Percentiles rank a stretch among this genome's conserved stretches.
These are phyloP conservation scores for Trichoderma aggressivum DNA, from an alignment of 2,329 filamentous ascomycete species.

Conservation along the genomic window DNA sequence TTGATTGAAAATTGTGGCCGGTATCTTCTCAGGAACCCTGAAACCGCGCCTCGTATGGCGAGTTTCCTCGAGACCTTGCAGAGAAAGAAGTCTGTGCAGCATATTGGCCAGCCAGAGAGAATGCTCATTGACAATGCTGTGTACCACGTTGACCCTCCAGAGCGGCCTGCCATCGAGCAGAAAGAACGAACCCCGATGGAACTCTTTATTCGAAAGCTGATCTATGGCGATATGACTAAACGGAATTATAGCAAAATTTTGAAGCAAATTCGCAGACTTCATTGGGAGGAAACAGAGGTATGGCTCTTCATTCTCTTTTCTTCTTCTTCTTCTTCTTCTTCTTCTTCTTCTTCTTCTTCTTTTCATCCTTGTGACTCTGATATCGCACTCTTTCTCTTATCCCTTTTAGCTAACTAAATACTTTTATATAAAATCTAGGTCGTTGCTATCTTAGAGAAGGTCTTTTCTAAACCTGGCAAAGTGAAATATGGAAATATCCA, in stretches of 20 bases:
- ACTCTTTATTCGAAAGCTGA: conserved; percentile 84
- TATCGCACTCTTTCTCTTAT: neutral
- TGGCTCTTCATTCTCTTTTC: neutral
- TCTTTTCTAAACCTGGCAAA: conserved; percentile 94
- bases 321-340: too few species aligned
- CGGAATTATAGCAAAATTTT: conserved; percentile 90
- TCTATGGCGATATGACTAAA: conserved; percentile 92
- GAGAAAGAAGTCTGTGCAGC: conserved; percentile 92
- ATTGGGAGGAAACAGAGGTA: conserved; percentile 92
- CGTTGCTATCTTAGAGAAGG: conserved; percentile 75
- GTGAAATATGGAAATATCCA: conserved; percentile 98
- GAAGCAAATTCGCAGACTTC: conserved; percentile 89
- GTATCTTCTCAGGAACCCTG: conserved; percentile 86
- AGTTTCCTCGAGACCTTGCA: conserved; percentile 93
- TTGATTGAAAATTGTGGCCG: conserved; percentile 94
- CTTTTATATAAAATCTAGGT: conserved; percentile 43
- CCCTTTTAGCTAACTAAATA: neutral
- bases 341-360: too few species aligned
- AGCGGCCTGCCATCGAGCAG: conserved; percentile 89
- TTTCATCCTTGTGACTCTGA: neutral
- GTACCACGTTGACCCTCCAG: conserved; percentile 95
- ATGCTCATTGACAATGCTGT: conserved; percentile 98
- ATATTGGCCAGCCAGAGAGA: conserved; percentile 90
- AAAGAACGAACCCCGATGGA: conserved; percentile 95
- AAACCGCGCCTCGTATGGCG: conserved; percentile 88